Base-by-base conservation (phyloP, 345 rosid species). In the Chamaenerion angustifolium region DNA sequence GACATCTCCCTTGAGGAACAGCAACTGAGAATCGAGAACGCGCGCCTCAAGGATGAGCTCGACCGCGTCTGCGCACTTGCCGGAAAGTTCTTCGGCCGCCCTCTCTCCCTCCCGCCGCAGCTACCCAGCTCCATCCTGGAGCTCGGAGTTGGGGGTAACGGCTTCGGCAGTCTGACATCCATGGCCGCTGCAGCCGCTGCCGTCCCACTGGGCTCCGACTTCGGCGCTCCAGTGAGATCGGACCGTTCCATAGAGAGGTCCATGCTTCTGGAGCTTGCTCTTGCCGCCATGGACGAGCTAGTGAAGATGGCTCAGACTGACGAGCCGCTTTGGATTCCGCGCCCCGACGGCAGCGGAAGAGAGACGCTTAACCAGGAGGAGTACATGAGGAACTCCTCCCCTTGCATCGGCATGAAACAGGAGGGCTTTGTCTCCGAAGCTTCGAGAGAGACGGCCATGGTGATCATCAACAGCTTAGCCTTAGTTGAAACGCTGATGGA, bases 1-100 rank as follows among this genome's bases (percentile, higher is more conserved):
- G 94, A 93, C 12, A 68, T 85, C 12, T 85, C 99, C 11, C 64
- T 85, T 0, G 95, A 93, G 59, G 97, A 93, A 50, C 97, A 93
- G 63, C 95, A 93, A 41, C 76, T 88, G 0, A 56, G 95, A 59
- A 73, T 88, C 14, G 99, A 92, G 58, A 92, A 88, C 68, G 77
- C 90, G 0, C 74, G 96, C 1, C 71, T 88, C 21, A 88, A 82
- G 63, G 94, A 93, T 3, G 96, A 93, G 48, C 42, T 93, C 40
- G 97, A 84, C 57, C 80, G 97, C 4, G 84, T 82, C 18, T 82
- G 94, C 46, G 84, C 85, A 3, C 79, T 93, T 11, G 90, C 96
- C 12, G 90, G 90, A n/a, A 93, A 82, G 70, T 93, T 93, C 60
- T 67, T 88, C 44, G 95, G 97, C 67, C 68, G 14, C 15, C 52